Base-by-base conservation (phyloP, 495 filamentous ascomycete genomes). In the Xylaria castorea region DNA sequence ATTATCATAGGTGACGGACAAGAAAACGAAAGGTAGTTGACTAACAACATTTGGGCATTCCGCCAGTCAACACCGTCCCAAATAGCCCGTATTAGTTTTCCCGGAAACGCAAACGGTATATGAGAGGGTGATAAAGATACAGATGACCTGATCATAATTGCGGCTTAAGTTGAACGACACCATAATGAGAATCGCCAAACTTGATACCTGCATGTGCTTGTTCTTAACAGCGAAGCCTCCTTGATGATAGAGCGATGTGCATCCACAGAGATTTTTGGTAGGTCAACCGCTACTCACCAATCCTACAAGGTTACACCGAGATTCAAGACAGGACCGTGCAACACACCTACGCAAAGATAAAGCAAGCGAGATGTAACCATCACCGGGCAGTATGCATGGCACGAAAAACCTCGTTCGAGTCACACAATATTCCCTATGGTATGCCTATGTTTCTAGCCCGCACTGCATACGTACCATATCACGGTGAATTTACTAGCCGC, bases 321-420 rank as follows among this genome's bases (percentile, higher is more conserved):
- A 44, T 42, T 38, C 38, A 42, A 42, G 38, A 42, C 36, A n/a
- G 11, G 61, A 63, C 38, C 61, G 22, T 63, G 61, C 61, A 62
- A 40, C 58, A 20, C 34, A 62, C 58, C 58, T 22, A 40, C 6
- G 18, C 36, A 63, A 16, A 44, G 61, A 63, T 63, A 63, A 63
- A 38, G 61, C 36, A 63, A 27, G 61, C 22, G 61, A 63, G 61
- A 5, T 63, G 61, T 27, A 63, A 63, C 61, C 32, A 12, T 61
- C 18, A 63, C 61, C n/a, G 22, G 32, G 38, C 5, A 25, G 38
- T 42, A 63, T 63, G 22, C 38, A 44, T 36, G 38, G 61, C 38
- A 42, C 61, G 12, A 63, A 25, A 34, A 22, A 2, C n/a, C 34
- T 61, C 38, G 61, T 44, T 27, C 20, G 22, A 42, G 34, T 6